A percentile compares a stretch with the other conserved stretches of the same genome.
Conservation (phyloP, 1,139 yeast genomes). For the Debaryomyces subglobosus region DNA sequence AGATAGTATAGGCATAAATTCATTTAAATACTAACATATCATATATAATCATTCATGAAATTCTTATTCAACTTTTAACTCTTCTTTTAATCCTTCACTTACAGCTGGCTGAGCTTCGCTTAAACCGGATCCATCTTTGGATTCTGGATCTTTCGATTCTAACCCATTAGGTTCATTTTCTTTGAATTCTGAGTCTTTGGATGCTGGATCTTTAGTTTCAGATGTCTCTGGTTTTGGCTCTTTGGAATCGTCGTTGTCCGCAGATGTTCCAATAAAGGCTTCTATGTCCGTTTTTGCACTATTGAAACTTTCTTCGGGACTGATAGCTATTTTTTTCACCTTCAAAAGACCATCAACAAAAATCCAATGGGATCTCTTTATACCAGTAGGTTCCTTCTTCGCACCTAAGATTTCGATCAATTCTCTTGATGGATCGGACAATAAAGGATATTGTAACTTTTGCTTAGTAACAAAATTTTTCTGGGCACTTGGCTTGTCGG, state of each 20-base stretch:
- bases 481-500: constrained; percentile 77
- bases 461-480: constrained; percentile 74
- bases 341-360: constrained; percentile 76
- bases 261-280: constrained; percentile 23
- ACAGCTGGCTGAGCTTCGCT: neutral
- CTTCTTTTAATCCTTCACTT: neutral
- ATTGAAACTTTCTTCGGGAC: constrained; percentile 76
- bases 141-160: constrained; percentile 13
- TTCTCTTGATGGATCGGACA: constrained; percentile 74
- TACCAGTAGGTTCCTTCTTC: constrained; percentile 74
- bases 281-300: constrained; percentile 62
- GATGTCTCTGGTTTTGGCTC: constrained; percentile 15
- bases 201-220: neutral
- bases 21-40: constrained; percentile 5
- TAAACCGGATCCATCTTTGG: neutral
- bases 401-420: constrained; percentile 82
- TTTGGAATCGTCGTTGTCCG: constrained; percentile 3
- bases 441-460: constrained; percentile 67
- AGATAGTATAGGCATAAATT: constrained; percentile 4
- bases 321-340: constrained; percentile 64
- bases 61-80: neutral
- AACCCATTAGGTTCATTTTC: neutral
- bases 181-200: neutral
- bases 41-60: constrained; percentile 1
- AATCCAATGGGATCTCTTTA: constrained; percentile 88